phyloP scores from a whole-genome alignment of 2,329 filamentous ascomycete species.

The Exophiala sp. region DNA sequence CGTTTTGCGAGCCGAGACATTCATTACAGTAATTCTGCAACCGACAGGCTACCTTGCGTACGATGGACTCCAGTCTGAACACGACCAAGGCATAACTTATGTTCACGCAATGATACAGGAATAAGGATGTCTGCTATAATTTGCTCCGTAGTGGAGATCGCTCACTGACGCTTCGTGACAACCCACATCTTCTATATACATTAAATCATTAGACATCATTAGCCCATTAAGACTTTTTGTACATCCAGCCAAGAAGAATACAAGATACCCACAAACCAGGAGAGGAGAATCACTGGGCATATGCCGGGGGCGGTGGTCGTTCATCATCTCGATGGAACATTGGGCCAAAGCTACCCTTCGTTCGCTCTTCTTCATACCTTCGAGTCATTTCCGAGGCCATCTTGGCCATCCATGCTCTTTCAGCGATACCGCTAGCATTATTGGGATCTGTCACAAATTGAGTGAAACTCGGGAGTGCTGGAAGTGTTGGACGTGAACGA shows the following conservation, averaged over 20 bases:
- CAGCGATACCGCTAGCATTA: slow-evolving; percentile 38
- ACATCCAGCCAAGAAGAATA: slow-evolving; percentile 1
- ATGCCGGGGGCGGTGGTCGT: slow-evolving; percentile 42
- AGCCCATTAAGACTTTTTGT: slow-evolving; percentile 16
- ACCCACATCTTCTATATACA: slow-evolving; percentile 9
- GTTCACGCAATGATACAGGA: no score
- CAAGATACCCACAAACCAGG: not conserved
- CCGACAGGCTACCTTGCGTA: no score
- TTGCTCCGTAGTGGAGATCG: no score
- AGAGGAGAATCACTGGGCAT: slow-evolving; percentile 36
- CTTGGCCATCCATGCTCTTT: slow-evolving; percentile 52
- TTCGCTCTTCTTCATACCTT: slow-evolving; percentile 83
- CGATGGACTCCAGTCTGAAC: no score
- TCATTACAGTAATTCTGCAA: no score
- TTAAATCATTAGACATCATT: slow-evolving; percentile 13
- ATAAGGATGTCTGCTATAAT: no score
- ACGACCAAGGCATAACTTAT: no score
- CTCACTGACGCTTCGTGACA: no score
- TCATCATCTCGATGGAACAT: slow-evolving; percentile 32
- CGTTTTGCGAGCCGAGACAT: no score
- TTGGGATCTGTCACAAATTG: slow-evolving; percentile 35
- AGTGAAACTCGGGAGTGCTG: slow-evolving; percentile 35
- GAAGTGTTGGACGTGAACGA: slow-evolving; percentile 19
- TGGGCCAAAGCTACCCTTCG: slow-evolving; percentile 25
- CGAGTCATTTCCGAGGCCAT: slow-evolving; percentile 87